These are phyloP conservation scores for Hanseniaspora pseudoguilliermondii DNA, from an alignment of 805 yeast species.

Conservation along the genomic window DNA sequence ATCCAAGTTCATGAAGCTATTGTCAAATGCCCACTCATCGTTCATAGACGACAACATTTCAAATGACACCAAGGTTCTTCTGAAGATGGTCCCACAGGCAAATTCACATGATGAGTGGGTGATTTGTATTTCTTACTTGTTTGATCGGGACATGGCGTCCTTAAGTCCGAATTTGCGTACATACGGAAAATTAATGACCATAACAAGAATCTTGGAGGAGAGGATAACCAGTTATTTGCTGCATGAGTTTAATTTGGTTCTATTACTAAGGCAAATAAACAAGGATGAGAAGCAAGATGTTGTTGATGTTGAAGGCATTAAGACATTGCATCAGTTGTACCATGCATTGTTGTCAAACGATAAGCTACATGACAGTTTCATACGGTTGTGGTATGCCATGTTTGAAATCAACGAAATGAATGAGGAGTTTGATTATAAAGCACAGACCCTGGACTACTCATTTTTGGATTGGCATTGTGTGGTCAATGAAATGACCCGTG, in stretches of 20 bases:
- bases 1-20: not conserved
- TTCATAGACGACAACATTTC: not conserved
- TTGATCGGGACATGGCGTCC: not conserved
- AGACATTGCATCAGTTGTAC: not conserved
- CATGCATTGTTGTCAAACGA: not conserved
- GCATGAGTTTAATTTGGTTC: not conserved
- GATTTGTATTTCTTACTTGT: not conserved
- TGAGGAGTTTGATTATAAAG: not conserved
- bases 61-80: not conserved
- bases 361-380: not conserved
- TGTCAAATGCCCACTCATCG: not conserved
- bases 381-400: not conserved
- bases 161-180: not conserved
- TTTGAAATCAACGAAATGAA: not conserved
- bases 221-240: not conserved
- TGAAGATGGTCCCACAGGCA: not conserved
- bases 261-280: not conserved
- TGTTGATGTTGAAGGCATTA: not conserved
- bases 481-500: not conserved
- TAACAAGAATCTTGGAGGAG: not conserved
- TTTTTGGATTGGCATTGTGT: constrained; percentile 3
- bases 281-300: not conserved
- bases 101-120: not conserved
- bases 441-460: not conserved
- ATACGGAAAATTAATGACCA: not conserved